phyloP scores from a whole-genome alignment of 208 protist genomes.

The Leishmania major region DNA sequence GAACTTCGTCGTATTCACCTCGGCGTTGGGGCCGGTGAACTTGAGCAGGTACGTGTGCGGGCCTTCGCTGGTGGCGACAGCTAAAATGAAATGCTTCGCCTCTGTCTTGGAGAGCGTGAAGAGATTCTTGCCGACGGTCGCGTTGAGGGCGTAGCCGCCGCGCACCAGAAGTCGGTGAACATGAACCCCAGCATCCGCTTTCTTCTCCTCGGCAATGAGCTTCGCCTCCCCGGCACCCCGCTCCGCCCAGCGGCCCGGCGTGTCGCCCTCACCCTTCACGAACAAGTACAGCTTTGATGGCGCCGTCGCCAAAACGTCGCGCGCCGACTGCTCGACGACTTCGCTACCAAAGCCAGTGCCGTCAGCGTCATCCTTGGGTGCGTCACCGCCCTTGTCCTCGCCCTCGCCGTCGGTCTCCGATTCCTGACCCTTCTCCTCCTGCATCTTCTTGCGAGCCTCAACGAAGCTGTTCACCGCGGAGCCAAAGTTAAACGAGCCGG shows the following conservation, averaged over 20 bases:
- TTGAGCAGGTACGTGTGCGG: conserved; percentile 67
- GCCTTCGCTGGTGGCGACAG: conserved; percentile 34
- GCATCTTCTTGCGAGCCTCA: conserved; percentile 65
- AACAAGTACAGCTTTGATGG: conserved; percentile 72
- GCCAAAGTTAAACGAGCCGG: conserved; percentile 64
- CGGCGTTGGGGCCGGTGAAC: conserved; percentile 61
- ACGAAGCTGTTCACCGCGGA: conserved; percentile 69
- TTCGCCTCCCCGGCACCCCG: conserved; percentile 73
- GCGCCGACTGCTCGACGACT: conserved; percentile 28
- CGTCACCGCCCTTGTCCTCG: conserved; percentile 26
- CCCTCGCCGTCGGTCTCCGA: conserved; percentile 11
- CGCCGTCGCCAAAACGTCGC: conserved; percentile 54
- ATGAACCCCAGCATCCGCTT: conserved; percentile 15
- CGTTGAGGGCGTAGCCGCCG: conserved; percentile 83
- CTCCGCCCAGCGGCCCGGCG: conserved; percentile 58
- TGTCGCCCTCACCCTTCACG: conserved; percentile 47
- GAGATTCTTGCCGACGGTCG: conserved; percentile 39
- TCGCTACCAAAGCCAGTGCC: conserved; percentile 25
- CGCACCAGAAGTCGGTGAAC: conserved; percentile 79
- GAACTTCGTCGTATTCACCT: conserved; percentile 54
- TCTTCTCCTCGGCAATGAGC: conserved; percentile 45
- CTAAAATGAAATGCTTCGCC: conserved; percentile 59
- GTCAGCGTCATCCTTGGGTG: conserved; percentile 17
- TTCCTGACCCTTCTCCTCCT: conserved; percentile 29
- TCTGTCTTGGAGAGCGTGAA: conserved; percentile 55